Percentiles rank a stretch among this genome's conserved stretches.
Conservation (phyloP, 768 basidiomycete genomes). For the Trametes sanguinea region DNA sequence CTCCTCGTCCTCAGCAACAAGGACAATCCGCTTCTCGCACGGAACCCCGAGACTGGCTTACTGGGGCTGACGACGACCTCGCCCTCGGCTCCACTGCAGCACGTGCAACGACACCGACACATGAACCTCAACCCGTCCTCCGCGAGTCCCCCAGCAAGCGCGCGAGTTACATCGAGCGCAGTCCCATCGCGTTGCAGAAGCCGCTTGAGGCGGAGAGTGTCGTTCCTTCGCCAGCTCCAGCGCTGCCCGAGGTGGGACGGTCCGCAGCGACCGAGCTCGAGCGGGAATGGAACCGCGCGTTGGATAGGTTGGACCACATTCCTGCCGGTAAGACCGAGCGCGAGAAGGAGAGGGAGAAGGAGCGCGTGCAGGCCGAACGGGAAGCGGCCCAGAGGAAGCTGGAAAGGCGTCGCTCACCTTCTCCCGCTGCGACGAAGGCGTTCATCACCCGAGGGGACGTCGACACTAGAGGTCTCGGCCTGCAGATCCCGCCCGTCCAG, state of each 20-base stretch:
- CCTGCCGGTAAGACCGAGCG: constrained; percentile 15
- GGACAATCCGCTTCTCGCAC: constrained; percentile 19
- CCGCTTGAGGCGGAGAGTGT: constrained; percentile 34
- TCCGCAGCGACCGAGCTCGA: constrained; percentile 13
- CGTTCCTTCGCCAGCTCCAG: neutral
- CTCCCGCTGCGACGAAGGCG: constrained; percentile 23
- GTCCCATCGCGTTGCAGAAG: constrained; percentile 31
- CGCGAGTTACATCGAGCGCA: constrained; percentile 63
- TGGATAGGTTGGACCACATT: constrained; percentile 16
- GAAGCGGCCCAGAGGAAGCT: constrained; percentile 17
- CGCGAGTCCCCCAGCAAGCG: constrained; percentile 75
- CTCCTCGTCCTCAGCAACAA: constrained; percentile 25
- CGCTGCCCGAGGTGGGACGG: neutral
- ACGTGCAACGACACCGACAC: constrained; percentile 25
- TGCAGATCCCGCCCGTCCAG: constrained; percentile 13
- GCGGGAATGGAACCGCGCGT: constrained; percentile 19
- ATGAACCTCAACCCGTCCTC: constrained; percentile 45
- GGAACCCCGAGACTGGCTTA: constrained; percentile 68
- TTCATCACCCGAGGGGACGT: constrained; percentile 23
- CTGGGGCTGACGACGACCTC: constrained; percentile 57
- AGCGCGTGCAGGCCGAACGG: constrained; percentile 5
- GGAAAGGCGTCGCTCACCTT: constrained; percentile 6
- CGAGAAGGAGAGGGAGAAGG: constrained; percentile 15
- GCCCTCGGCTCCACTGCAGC: constrained; percentile 8
- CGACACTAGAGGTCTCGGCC: constrained; percentile 7